Percentiles rank a stretch among this genome's conserved stretches.
These are phyloP conservation scores for Cladosporium austrohemisphaericum DNA, from an alignment of 2,329 filamentous ascomycete genomes.

Conservation along the genomic window DNA sequence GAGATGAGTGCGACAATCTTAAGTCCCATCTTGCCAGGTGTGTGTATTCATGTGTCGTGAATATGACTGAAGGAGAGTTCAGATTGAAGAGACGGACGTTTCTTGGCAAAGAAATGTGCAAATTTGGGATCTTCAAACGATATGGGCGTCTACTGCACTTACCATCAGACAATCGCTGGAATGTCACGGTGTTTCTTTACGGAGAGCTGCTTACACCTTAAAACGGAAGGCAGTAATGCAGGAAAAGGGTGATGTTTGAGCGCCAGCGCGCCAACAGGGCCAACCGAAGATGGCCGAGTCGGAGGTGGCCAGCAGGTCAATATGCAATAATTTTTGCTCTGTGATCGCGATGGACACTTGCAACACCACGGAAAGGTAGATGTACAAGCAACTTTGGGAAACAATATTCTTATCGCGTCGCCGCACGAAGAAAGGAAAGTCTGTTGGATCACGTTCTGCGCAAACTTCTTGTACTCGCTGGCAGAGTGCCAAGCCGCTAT, in stretches of 20 bases:
- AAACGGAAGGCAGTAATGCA: neutral
- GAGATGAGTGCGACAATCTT: conserved; percentile 91
- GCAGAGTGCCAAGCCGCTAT: conserved; percentile 1
- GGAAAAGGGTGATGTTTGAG: conserved; percentile 20
- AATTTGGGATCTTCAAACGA: neutral
- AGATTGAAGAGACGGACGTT: neutral
- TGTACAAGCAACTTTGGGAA: conserved; percentile 35
- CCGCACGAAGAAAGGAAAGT: conserved; percentile 33
- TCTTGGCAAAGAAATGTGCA: neutral
- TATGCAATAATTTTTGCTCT: conserved; percentile 28
- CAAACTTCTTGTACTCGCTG: conserved; percentile 9
- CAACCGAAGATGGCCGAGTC: conserved; percentile 20
- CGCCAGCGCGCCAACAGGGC: conserved; percentile 25
- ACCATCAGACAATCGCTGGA: conserved; percentile 11
- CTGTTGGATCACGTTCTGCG: conserved; percentile 3
- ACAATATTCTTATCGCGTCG: conserved; percentile 30
- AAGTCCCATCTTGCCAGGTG: conserved; percentile 26
- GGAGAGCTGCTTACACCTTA: neutral
- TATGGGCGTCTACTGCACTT: neutral
- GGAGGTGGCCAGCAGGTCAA: conserved; percentile 22
- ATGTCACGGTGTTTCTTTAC: too few relatives aligned
- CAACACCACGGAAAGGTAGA: conserved; percentile 26
- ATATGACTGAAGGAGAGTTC: neutral
- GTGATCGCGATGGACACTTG: conserved; percentile 33
- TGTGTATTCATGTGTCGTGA: neutral